These are phyloP conservation scores for Barnettozyma sp. DNA, from an alignment of 805 yeast species.

Conservation along the genomic window DNA sequence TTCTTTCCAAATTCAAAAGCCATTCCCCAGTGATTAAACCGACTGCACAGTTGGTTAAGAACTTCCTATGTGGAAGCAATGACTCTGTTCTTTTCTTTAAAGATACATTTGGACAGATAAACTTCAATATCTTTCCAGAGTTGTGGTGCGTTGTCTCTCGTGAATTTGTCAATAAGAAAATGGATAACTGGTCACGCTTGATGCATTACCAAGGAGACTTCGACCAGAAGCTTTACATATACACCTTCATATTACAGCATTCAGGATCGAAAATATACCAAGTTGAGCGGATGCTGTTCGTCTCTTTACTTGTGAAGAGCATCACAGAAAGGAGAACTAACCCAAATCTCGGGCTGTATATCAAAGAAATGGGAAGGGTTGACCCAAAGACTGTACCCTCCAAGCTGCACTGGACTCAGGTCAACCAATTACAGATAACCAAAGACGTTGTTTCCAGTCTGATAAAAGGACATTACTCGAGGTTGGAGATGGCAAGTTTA, in stretches of 20 bases:
- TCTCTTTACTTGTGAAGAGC: slow-evolving; percentile 13
- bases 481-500: slow-evolving; percentile 13
- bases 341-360: slow-evolving; percentile 14
- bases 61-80: slow-evolving; percentile 3
- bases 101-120: slow-evolving; percentile 13
- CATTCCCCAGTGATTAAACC: slow-evolving; percentile 9
- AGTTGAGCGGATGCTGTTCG: slow-evolving; percentile 16
- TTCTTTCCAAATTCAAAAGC: slow-evolving; percentile 9
- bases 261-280: slow-evolving; percentile 14
- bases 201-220: slow-evolving; percentile 18
- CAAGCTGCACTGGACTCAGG: slow-evolving; percentile 14
- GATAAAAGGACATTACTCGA: slow-evolving; percentile 10
- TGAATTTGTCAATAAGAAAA: slow-evolving; percentile 11
- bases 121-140: slow-evolving; percentile 15
- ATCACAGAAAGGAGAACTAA: slow-evolving; percentile 11
- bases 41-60: slow-evolving; percentile 6
- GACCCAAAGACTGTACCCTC: slow-evolving; percentile 15
- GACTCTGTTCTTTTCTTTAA: slow-evolving; percentile 9
- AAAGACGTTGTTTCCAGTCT: slow-evolving; percentile 14
- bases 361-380: slow-evolving; percentile 15
- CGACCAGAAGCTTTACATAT: slow-evolving; percentile 19
- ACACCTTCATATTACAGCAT: slow-evolving; percentile 16
- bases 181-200: slow-evolving; percentile 21
- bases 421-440: slow-evolving; percentile 18
- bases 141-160: slow-evolving; percentile 21